A percentile compares a stretch with the other conserved stretches of the same genome.
Conservation (phyloP, 371 early-diverging fungal genomes). For the Rhizomucor miehei region DNA sequence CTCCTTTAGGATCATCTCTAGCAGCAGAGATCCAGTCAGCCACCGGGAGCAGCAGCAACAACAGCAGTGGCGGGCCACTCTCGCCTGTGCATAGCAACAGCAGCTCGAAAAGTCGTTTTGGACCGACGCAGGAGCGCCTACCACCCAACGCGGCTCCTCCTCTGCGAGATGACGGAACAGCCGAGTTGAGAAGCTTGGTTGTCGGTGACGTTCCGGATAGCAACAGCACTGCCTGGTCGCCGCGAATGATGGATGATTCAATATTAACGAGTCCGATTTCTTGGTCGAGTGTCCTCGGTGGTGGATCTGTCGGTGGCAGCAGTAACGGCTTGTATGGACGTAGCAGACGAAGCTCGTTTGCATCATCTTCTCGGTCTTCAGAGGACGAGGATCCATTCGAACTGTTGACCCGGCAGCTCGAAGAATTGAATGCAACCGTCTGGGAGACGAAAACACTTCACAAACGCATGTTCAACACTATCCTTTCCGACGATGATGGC, state of each 20-base stretch:
- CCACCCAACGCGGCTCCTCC: background rate
- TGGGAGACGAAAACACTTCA: conserved; percentile 48
- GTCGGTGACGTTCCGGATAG: background rate
- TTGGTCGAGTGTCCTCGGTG: conserved; percentile 2
- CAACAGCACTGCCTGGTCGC: background rate
- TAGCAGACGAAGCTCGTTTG: conserved; percentile 35
- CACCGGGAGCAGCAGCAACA: conserved; percentile 5
- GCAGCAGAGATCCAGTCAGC: conserved; percentile 47
- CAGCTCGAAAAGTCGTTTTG: background rate
- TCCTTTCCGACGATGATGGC: conserved; percentile 30
- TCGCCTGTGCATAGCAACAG: conserved; percentile 2
- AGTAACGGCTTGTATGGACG: conserved; percentile 14
- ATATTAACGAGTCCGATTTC: conserved; percentile 18
- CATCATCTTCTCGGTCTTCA: conserved; percentile 20
- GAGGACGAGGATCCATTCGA: conserved; percentile 46
- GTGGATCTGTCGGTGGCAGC: background rate
- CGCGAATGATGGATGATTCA: conserved; percentile 7
- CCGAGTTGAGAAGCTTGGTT: background rate
- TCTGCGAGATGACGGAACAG: background rate
- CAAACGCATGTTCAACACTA: conserved; percentile 37
- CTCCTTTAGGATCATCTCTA: conserved; percentile 36
- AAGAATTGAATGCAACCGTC: conserved; percentile 38
- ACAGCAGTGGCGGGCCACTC: conserved; percentile 2
- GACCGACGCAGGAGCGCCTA: background rate
- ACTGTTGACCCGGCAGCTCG: conserved; percentile 37